phyloP scores from a whole-genome alignment of 139 green algal species.

The Chlorella sorokiniana region DNA sequence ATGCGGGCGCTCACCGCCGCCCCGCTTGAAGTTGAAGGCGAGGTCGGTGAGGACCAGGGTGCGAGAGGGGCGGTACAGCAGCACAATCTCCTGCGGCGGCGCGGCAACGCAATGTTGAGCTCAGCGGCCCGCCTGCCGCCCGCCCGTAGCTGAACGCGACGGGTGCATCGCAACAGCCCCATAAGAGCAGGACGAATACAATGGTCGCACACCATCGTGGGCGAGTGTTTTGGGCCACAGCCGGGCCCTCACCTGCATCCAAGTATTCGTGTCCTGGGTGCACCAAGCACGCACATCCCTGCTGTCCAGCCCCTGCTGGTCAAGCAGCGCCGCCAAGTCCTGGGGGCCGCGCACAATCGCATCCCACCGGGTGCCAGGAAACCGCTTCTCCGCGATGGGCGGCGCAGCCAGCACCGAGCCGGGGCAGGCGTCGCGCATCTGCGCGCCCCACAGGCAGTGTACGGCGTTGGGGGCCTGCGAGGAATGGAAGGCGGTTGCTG shows the following conservation, averaged over 20 bases:
- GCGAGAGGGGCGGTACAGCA: not conserved
- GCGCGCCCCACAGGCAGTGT: constrained; percentile 17
- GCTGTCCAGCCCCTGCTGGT: not conserved
- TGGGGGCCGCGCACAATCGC: not conserved
- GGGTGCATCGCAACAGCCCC: too few relatives aligned
- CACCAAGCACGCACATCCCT: not conserved
- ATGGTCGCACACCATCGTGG: too few relatives aligned
- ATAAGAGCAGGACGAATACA: too few relatives aligned
- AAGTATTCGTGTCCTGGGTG: too few relatives aligned
- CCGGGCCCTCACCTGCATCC: too few relatives aligned
- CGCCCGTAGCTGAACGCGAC: too few relatives aligned
- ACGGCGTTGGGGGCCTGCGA: constrained; percentile 9
- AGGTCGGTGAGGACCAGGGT: constrained; percentile 5
- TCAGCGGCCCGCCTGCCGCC: too few relatives aligned
- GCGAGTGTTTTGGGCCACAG: too few relatives aligned
- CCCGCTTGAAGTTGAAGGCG: constrained; percentile 19
- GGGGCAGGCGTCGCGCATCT: constrained; percentile 6
- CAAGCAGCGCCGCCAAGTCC: not conserved
- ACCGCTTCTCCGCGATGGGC: not conserved
- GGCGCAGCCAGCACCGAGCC: not conserved
- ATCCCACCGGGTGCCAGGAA: not conserved
- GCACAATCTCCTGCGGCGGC: constrained; percentile 5
- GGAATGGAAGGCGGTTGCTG: not conserved
- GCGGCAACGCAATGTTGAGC: too few relatives aligned
- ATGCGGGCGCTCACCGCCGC: not conserved